Conservation (phyloP, 2,329 filamentous ascomycete genomes). For the Domatiomyces catenatus region DNA sequence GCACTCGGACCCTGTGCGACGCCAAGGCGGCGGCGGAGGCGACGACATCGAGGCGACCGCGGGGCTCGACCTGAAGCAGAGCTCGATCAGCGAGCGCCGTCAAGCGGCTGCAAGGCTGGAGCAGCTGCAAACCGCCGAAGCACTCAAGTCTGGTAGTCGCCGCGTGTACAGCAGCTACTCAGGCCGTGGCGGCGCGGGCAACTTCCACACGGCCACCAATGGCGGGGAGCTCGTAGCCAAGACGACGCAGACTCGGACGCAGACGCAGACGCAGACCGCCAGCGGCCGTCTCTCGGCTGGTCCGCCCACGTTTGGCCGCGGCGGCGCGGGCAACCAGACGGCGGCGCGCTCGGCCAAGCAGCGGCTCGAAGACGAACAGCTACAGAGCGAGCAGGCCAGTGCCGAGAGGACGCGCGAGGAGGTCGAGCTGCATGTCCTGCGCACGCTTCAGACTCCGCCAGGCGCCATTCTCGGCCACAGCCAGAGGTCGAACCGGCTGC, state of each 20-base stretch:
- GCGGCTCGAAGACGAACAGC: conserved; percentile 6
- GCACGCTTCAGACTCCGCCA: conserved; percentile 12
- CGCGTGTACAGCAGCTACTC: conserved; percentile 8
- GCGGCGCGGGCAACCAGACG: conserved; percentile 46
- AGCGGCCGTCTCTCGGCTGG: conserved; percentile 21
- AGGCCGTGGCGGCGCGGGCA: conserved; percentile 14
- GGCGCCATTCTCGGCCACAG: conserved; percentile 11
- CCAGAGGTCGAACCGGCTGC: conserved; percentile 7
- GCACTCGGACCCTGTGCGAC: conserved; percentile 22
- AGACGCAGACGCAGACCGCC: too few relatives aligned
- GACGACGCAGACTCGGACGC: conserved; percentile 10
- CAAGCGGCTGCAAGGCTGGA: conserved; percentile 12
- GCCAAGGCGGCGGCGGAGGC: too few relatives aligned
- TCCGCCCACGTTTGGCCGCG: conserved; percentile 33
- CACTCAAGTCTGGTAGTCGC: conserved; percentile 6
- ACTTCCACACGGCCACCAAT: conserved; percentile 3
- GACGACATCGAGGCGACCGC: background rate
- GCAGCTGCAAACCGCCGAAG: conserved; percentile 11
- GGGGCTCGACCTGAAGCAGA: conserved; percentile 5
- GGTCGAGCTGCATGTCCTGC: conserved; percentile 11
- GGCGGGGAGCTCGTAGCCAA: conserved; percentile 19
- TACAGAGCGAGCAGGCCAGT: conserved; percentile 7
- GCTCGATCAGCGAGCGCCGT: conserved; percentile 11
- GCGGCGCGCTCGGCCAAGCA: conserved; percentile 6
- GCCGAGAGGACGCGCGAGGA: conserved; percentile 12